Evolutionary conservation across 768 basidiomycete species (phyloP).

Genomic region (Trametes maxima): DNA sequence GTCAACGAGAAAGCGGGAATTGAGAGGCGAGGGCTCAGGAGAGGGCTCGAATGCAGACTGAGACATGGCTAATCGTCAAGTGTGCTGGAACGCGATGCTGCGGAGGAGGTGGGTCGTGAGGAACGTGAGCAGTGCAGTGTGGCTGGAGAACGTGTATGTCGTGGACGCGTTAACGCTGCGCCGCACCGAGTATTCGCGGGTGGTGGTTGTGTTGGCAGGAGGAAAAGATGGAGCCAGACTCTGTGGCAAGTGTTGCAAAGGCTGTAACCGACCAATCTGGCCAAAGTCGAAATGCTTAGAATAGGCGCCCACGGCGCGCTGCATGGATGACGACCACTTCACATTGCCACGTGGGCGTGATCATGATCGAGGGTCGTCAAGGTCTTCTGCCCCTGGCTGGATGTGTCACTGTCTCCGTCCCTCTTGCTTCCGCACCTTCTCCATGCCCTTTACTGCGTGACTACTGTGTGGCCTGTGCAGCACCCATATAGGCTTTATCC

Average conservation of each 20-base stretch:
- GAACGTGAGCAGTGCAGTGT: not conserved
- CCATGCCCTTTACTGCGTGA: not conserved
- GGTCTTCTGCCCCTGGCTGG: not conserved
- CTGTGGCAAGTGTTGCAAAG: not conserved
- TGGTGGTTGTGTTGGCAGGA: not conserved
- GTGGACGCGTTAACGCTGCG: not conserved
- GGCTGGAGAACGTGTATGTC: not conserved
- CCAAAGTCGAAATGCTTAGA: constrained; percentile 4
- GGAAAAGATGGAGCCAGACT: not conserved
- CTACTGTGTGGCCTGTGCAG: not conserved
- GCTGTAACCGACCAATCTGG: constrained; percentile 5
- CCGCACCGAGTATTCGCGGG: not conserved
- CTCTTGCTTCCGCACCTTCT: not conserved
- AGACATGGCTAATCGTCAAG: constrained; percentile 16
- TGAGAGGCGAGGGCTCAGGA: constrained; percentile 23
- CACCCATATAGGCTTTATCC: not conserved
- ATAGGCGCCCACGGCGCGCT: not conserved
- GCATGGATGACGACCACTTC: constrained; percentile 4
- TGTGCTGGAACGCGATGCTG: not conserved
- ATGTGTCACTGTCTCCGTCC: not conserved
- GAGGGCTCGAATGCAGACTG: constrained; percentile 20
- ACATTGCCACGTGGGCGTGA: constrained; percentile 1
- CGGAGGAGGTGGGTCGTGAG: not conserved
- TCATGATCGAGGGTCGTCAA: constrained; percentile 3
- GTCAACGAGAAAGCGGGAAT: constrained; percentile 28